A percentile compares a stretch with the other conserved stretches of the same genome.
Evolutionary conservation across 768 basidiomycete genomes (phyloP).

Genomic region (Macrolepiota albuminosa): DNA sequence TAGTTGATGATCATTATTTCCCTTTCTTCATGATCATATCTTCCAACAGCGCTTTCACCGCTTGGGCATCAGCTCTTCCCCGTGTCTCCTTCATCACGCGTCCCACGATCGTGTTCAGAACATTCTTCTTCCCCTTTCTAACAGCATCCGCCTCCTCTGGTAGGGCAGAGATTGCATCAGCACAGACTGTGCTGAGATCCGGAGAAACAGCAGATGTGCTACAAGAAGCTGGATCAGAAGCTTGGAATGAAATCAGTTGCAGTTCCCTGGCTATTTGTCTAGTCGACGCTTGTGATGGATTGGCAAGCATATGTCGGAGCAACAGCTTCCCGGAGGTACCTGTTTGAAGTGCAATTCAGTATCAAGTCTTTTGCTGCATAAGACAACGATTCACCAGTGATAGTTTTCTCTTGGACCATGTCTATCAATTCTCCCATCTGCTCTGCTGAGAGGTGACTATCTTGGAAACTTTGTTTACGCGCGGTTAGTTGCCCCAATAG

Average conservation of each 20-base stretch:
- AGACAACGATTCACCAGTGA: constrained; percentile 55
- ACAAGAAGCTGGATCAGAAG: constrained; percentile 6
- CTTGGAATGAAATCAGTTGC: constrained; percentile 38
- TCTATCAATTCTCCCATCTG: constrained; percentile 79
- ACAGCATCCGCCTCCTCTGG: constrained; percentile 66
- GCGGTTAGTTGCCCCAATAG: constrained; percentile 73
- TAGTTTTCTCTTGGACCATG: constrained; percentile 54
- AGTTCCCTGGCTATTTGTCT: constrained; percentile 44
- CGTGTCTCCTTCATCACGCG: constrained; percentile 78
- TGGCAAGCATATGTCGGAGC: constrained; percentile 63
- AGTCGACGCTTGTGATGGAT: constrained; percentile 31
- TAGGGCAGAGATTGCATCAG: constrained; percentile 56
- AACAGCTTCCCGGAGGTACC: constrained; percentile 77
- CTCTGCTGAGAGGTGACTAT: constrained; percentile 53
- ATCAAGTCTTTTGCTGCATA: not conserved
- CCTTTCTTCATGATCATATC: constrained; percentile 30
- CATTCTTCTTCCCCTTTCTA: constrained; percentile 66
- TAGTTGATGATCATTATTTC: not conserved
- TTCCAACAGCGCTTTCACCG: constrained; percentile 46
- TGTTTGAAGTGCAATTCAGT: constrained; percentile 21
- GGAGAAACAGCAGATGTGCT: constrained; percentile 15
- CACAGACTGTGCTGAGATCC: constrained; percentile 52
- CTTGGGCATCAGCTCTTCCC: constrained; percentile 74
- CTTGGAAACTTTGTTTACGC: constrained; percentile 45
- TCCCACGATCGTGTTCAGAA: constrained; percentile 78